Evolutionary conservation across 1,284 basidiomycete species (phyloP), one percentile per base, ranked within the genome.

Genomic region (Somion occarium): DNA sequence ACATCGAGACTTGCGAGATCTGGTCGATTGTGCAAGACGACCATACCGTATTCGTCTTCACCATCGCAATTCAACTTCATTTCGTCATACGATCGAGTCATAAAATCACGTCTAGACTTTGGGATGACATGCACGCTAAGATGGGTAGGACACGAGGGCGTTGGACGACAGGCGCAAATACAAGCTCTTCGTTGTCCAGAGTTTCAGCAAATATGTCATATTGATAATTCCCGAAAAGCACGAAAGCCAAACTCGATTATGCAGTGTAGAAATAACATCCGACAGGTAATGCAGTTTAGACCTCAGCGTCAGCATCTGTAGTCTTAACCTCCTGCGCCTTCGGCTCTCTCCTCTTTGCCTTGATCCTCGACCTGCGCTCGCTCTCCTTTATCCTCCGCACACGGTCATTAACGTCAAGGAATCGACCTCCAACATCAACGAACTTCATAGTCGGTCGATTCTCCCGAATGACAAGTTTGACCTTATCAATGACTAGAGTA

Each of bases 351-450:
- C 42, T 11, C 22, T 24, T 19, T 5, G 42, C 22, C 56, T 63
- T 72, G 27, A 71, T 39, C 43, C 55, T 61, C n/a, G 69, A 64
- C 55, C 75, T 68, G 44, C 78, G 73, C 56, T 74, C 70, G 1
- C 76, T 71, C 48, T 71, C 70, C 23, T 72, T 71, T 43, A 76
- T 70, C 42, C 83, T 73, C 52, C 73, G 72, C 46, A 73, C 56
- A 11, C 72, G 73, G 49, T 80, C 79, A 41, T 76, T 72, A 15
- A 76, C 66, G 50, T 87, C 74, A 46, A 88, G 62, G 61, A 84
- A 88, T 60, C 81, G 78, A 37, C 76, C 76, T 1, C 86, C 86
- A 5, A 88, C 78, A 59, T 90, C 86, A 15, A 83, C 67, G 59
- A 90, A 87, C 59, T 76, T 74, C 39, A 85, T 70, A 1, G 74